phyloP scores from a whole-genome alignment of 73 alveolate genomes.

The Blepharisma stoltei region DNA sequence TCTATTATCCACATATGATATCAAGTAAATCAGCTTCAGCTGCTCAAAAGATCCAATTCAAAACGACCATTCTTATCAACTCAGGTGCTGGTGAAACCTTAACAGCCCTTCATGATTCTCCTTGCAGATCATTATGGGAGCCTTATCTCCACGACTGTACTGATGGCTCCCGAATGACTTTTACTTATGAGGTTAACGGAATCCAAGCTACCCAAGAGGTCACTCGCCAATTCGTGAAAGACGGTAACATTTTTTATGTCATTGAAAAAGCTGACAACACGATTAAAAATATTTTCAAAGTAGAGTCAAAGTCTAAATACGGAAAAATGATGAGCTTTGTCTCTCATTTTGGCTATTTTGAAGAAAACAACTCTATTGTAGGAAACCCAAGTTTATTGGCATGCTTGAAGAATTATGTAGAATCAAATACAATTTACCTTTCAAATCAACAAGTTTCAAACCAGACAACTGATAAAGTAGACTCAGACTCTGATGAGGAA shows the following conservation, averaged over 20 bases:
- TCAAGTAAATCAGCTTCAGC: neutral
- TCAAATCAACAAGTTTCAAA: neutral
- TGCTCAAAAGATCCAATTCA: neutral
- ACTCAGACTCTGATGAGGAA: conserved; percentile 5
- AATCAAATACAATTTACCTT: conserved; percentile 16
- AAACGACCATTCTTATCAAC: neutral
- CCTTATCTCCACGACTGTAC: neutral
- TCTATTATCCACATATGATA: neutral
- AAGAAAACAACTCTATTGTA: neutral
- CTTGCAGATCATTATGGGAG: conserved; percentile 1
- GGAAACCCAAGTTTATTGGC: neutral
- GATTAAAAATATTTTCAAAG: neutral
- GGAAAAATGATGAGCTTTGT: neutral
- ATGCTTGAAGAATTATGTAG: conserved; percentile 4
- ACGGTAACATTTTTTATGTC: neutral
- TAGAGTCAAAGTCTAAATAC: neutral
- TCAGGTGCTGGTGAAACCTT: conserved; percentile 24
- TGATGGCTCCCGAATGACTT: neutral
- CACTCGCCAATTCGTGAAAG: neutral
- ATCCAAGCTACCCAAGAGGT: neutral
- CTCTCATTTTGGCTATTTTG: neutral
- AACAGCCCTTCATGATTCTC: conserved; percentile 1
- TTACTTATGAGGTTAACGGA: neutral
- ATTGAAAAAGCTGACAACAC: neutral
- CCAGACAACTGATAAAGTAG: neutral